Evolutionary conservation across 345 rosid genomes (phyloP), one percentile per base, ranked within the genome.

Genomic region (Ceriops tagal): DNA sequence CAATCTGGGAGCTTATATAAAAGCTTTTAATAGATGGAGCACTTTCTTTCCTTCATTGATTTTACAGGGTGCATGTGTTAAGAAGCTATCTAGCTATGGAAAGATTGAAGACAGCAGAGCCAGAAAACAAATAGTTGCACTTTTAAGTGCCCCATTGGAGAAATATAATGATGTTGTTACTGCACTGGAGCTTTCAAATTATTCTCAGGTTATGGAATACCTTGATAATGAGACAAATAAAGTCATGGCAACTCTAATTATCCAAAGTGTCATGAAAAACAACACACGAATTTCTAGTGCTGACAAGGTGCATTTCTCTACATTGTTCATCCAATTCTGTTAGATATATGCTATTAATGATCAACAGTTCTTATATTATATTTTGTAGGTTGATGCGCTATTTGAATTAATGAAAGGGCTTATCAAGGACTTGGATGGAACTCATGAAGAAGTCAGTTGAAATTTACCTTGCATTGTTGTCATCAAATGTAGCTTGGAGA

Each of bases 221-320:
- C 96, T 95, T 77, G 98, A 92, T 75, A 71, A 57, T 28, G 98
- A 87, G 82, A 92, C 96, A 63, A 92, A 89, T 77, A 95, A 92
- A 85, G 78, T 90, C 63, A 92, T 95, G 99, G 97, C 99, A 66
- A 80, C 89, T 67, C 88, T 92, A 59, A 90, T 95, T 73, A 85
- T 95, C 74, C 98, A 87, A 79, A 95, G 98, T 76, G 83, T 92
- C 69, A 90, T 95, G 99, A 95, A 90, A 83, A 95, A 92, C 81
- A 90, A 83, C 62, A 92, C 97, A 43, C 78, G 24, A 43, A 86
- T 95, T 74, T 71, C 97, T 71, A 85, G 92, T 37, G 87, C 88
- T 63, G 98, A 90, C 70, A 92, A 88, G 84, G 99, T 91, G 69
- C 60, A 73, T 55, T 43, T 64, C 24, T 59, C 64, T 69, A 60